Evolutionary conservation across 75 land plant species (phyloP).

Genomic region (Cunninghamia lanceolata): DNA sequence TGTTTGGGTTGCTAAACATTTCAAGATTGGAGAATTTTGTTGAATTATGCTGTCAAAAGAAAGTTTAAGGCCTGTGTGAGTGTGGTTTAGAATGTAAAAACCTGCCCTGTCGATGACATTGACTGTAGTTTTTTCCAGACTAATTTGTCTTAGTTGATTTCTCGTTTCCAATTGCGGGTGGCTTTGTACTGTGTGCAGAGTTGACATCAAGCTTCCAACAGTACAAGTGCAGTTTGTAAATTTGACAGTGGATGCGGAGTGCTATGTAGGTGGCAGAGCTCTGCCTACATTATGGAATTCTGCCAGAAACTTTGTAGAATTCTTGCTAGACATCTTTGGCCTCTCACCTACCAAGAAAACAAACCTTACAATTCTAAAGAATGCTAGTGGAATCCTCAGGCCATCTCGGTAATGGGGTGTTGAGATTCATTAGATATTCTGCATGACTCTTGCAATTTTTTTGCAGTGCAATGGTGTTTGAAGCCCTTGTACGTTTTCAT

Average conservation of each 20-base stretch:
- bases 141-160: background rate
- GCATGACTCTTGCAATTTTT: background rate
- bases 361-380: slow-evolving; percentile 64
- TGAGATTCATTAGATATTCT: background rate
- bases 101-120: background rate
- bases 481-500: background rate
- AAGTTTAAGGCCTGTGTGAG: background rate
- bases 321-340: slow-evolving; percentile 44
- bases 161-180: background rate
- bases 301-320: slow-evolving; percentile 50
- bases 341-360: slow-evolving; percentile 46
- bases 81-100: background rate
- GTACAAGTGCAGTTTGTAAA: slow-evolving; percentile 76
- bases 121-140: background rate
- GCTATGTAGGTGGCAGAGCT: slow-evolving; percentile 69
- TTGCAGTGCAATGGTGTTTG: background rate
- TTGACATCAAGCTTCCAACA: slow-evolving; percentile 78
- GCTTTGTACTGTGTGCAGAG: slow-evolving; percentile 38
- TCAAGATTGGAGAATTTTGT: no score
- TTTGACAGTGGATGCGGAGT: slow-evolving; percentile 65
- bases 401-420: slow-evolving; percentile 54
- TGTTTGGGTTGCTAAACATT: background rate
- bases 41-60: background rate
- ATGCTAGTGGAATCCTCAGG: slow-evolving; percentile 72
- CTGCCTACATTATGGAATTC: slow-evolving; percentile 75